Base-by-base conservation (phyloP, 2,329 filamentous ascomycete species). In the Ophiostoma novo-ulmi region DNA sequence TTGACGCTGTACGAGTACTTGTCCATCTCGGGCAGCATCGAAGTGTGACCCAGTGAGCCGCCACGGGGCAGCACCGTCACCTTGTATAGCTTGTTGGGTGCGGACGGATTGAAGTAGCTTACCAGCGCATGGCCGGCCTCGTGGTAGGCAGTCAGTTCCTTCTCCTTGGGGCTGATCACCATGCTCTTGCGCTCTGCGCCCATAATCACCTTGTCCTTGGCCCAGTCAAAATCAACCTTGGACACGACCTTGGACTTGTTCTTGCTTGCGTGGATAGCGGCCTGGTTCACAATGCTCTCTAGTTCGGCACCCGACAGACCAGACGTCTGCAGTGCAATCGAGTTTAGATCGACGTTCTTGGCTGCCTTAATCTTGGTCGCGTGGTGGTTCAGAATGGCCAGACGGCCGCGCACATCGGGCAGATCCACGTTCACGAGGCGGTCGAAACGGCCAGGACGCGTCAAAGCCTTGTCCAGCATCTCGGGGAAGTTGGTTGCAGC, bases 121-220 rank as follows among this genome's bases (percentile, higher is more conserved):
- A 97, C 92, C 20, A 99, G 87, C 10, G 95, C 93, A 79, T 99
- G 95, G 2, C 95, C 95, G 70, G 94, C 96, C 81, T 99, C 95
- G 81, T 99, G 95, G 80, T 99, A 99, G 5, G 95, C 95, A 63
- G 98, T 95, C 17, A 93, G 96, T 78, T 88, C 91, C 87, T 98
- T 98, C 81, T 99, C 95, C 81, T 97, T 93, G 74, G 94, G 88
- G 63, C 91, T 91, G 70, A 99, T 94, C 70, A 97, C 87, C 81
- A 94, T 93, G 75, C 90, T 97, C 79, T 89, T 91, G 78, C 90
- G 89, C 82, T 99, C 95, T 2, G 94, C 92, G 52, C 95, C 95
- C 93, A 99, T 97, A 79, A 97, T 90, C 70, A 99, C 92, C 81
- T 95, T 95, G 82, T 99, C 95, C 81, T 97, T 98, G 71, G 95